Evolutionary conservation across 345 rosid genomes (phyloP), one percentile per base, ranked within the genome.

Genomic region (Linum tenue): DNA sequence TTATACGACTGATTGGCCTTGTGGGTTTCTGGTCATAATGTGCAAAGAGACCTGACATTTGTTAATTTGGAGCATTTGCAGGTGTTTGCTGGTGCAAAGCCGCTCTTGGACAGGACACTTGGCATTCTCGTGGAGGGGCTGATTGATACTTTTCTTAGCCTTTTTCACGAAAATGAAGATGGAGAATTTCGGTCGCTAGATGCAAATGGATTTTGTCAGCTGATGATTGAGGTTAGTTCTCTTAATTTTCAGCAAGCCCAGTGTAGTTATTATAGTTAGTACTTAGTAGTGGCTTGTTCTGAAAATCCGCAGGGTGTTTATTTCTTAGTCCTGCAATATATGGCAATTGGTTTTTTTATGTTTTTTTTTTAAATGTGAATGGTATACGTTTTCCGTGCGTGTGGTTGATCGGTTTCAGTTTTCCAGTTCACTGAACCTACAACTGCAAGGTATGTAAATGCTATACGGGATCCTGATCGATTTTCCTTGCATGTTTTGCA

Each of bases 71-170:
- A 2, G 53, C 11, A 48, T 48, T 70, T 56, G 22, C 78, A 92
- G 98, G 97, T 90, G 69, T 94, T 86, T 83, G 85, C 95, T 62
- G 96, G 99, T 67, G 91, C 95, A 66, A 88, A 94, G 83, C 99
- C 96, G 31, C 83, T 90, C 36, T 72, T 94, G 73, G 99, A 90
- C 63, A 94, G 85, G 87, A 85, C 92, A 22, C 92, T 94, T 36
- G 95, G 99, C 51, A 85, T 86, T 72, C 86, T 94, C 55, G 89
- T 94, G 50, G 97, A 94, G 84, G 97, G 99, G 70, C 89, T 94
- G 37, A 80, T 94, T 15, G 99, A 90, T 78, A 94, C 91, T 51
- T 88, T 90, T 69, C 82, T 88, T 16, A 88, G 95, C 78, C 79
- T 94, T 76, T 75, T 90, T 69, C 68, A 83, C 79, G 99, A 88